These are phyloP conservation scores for Pseudofabraea citricarpa DNA, from an alignment of 2,329 filamentous ascomycete genomes.

Conservation along the genomic window DNA sequence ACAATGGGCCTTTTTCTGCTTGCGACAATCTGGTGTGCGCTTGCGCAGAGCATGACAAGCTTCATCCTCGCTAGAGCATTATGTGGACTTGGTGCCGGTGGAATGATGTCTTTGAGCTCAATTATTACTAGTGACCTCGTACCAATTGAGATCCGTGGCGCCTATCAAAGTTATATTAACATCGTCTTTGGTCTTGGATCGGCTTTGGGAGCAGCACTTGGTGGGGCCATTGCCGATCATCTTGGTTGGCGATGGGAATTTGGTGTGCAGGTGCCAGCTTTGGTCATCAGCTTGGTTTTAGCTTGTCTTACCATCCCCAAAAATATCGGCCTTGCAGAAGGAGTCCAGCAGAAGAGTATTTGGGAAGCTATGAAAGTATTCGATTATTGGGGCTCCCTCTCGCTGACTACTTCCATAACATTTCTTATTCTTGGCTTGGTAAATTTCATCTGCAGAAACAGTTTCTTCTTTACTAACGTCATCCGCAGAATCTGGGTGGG, in stretches of 20 bases:
- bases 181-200: constrained; percentile 56
- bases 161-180: constrained; percentile 69
- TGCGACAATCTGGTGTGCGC: constrained; percentile 65
- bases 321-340: constrained; percentile 43
- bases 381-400: constrained; percentile 49
- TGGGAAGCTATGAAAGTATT: constrained; percentile 49
- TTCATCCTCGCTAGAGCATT: constrained; percentile 68
- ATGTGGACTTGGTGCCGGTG: constrained; percentile 70
- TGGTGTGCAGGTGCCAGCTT: constrained; percentile 51
- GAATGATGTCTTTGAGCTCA: constrained; percentile 61
- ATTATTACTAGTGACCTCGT: constrained; percentile 73
- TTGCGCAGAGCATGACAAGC: constrained; percentile 61
- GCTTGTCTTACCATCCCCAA: constrained; percentile 43
- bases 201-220: constrained; percentile 61
- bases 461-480: too few species aligned
- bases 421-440: constrained; percentile 54
- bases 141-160: constrained; percentile 59
- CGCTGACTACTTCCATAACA: constrained; percentile 47
- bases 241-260: constrained; percentile 74
- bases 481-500: constrained; percentile 57
- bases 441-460: too few species aligned
- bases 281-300: constrained; percentile 42
- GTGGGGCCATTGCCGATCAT: constrained; percentile 63
- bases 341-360: constrained; percentile 37
- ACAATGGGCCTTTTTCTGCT: constrained; percentile 57